Conservation (phyloP, 1,284 basidiomycete genomes). For the Coniferiporia weirii region DNA sequence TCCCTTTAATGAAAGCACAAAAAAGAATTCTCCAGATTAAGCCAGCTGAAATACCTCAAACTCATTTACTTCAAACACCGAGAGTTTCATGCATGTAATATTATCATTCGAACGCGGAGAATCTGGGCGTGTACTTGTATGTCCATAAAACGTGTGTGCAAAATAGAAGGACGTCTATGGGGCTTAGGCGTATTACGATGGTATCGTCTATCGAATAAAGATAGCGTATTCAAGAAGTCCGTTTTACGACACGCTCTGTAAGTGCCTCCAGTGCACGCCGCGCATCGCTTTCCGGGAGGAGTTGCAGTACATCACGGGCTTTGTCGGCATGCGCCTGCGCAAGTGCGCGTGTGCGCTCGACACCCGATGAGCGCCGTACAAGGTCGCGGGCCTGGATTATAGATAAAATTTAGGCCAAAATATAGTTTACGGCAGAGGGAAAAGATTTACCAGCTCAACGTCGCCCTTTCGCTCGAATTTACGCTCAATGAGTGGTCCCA, state of each 20-base stretch:
- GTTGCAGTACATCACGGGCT: conserved; percentile 64
- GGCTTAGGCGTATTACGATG: not conserved
- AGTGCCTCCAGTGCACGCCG: conserved; percentile 65
- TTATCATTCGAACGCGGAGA: not conserved
- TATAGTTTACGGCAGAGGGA: not conserved
- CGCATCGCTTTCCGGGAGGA: conserved; percentile 82
- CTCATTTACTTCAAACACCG: too few relatives aligned
- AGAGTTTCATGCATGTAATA: not conserved
- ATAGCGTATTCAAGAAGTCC: conserved; percentile 36
- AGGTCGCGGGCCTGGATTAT: conserved; percentile 60
- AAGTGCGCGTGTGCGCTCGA: conserved; percentile 76
- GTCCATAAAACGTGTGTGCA: not conserved
- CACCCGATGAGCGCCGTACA: conserved; percentile 71
- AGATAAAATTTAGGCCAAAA: too few relatives aligned
- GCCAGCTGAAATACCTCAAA: too few relatives aligned
- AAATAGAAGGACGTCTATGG: not conserved
- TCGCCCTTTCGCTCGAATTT: conserved; percentile 84
- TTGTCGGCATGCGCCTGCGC: conserved; percentile 76
- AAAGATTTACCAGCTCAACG: conserved; percentile 66
- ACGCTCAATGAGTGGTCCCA: conserved; percentile 80
- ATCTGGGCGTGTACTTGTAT: not conserved
- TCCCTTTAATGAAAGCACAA: too few relatives aligned
- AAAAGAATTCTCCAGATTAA: too few relatives aligned
- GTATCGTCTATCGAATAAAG: conserved; percentile 8
- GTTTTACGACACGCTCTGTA: conserved; percentile 58